Conservation (phyloP, 2,329 filamentous ascomycete species). For the Mariannaea elegans region DNA sequence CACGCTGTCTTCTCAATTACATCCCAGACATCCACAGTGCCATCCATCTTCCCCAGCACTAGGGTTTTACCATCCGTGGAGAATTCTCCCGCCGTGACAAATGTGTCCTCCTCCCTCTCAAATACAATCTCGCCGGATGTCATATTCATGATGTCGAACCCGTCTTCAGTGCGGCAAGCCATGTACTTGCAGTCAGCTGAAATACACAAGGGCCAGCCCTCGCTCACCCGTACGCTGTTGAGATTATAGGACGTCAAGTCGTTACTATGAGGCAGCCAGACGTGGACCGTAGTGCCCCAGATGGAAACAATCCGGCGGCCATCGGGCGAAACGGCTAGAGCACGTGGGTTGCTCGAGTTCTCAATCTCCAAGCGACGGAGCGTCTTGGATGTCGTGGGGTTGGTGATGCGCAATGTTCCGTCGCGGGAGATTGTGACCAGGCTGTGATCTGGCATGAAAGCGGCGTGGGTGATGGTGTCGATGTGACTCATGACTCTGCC, state of each 20-base stretch:
- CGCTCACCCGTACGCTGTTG: slow-evolving; percentile 42
- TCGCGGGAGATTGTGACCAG: slow-evolving; percentile 50
- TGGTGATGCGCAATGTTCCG: slow-evolving; percentile 49
- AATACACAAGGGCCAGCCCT: slow-evolving; percentile 53
- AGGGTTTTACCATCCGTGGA: slow-evolving; percentile 42
- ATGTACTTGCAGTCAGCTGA: slow-evolving; percentile 51
- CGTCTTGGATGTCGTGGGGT: slow-evolving; percentile 45
- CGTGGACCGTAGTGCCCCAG: slow-evolving; percentile 50
- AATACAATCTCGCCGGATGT: slow-evolving; percentile 45
- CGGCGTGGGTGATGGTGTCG: slow-evolving; percentile 48
- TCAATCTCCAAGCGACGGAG: slow-evolving; percentile 48
- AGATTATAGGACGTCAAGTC: slow-evolving; percentile 49
- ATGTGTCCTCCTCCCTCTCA: slow-evolving; percentile 32
- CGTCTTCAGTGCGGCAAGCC: slow-evolving; percentile 51
- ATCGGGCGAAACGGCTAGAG: slow-evolving; percentile 45
- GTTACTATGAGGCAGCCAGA: slow-evolving; percentile 47
- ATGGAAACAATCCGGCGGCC: slow-evolving; percentile 48
- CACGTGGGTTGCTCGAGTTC: slow-evolving; percentile 42
- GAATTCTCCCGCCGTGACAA: slow-evolving; percentile 50
- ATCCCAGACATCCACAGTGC: slow-evolving; percentile 47
- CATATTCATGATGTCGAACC: slow-evolving; percentile 52
- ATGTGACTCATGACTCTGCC: slow-evolving; percentile 48
- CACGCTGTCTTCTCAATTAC: slow-evolving; percentile 30
- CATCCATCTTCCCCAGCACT: slow-evolving; percentile 47
- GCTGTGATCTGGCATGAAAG: slow-evolving; percentile 43